Percentiles rank a stretch among this genome's conserved stretches.
These are phyloP conservation scores for Sporobolomyces pararoseus DNA, from an alignment of 768 basidiomycete species.

Conservation along the genomic window DNA sequence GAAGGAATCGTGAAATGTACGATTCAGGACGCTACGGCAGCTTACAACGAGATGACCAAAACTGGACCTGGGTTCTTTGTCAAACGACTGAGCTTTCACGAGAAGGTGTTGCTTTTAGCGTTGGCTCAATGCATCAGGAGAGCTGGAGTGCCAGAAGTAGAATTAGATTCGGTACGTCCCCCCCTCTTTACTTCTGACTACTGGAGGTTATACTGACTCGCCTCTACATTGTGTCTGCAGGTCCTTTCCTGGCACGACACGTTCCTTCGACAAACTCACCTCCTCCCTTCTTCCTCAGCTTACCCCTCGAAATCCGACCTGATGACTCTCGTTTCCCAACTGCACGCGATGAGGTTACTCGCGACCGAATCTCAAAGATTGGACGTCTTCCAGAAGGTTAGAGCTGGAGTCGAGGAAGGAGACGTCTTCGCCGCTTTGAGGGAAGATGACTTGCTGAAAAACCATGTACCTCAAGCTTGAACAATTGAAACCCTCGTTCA, in stretches of 20 bases:
- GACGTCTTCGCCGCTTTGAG: constrained; percentile 42
- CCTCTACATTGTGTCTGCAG: constrained; percentile 15
- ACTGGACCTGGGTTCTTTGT: constrained; percentile 43
- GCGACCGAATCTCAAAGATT: constrained; percentile 39
- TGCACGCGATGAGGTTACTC: constrained; percentile 42
- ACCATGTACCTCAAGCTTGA: constrained; percentile 19
- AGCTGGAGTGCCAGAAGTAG: constrained; percentile 44
- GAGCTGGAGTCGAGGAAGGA: constrained; percentile 40
- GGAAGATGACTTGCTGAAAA: constrained; percentile 38
- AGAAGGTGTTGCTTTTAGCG: constrained; percentile 46
- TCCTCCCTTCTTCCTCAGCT: constrained; percentile 4
- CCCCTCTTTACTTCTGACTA: neutral
- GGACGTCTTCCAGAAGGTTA: constrained; percentile 43
- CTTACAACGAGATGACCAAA: constrained; percentile 46
- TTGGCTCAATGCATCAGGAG: constrained; percentile 43
- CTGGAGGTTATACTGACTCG: neutral
- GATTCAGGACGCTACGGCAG: constrained; percentile 42
- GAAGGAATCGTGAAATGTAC: constrained; percentile 37
- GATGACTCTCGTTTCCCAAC: constrained; percentile 34
- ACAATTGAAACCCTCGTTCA: too few relatives aligned
- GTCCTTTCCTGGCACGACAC: constrained; percentile 44
- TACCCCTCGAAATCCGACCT: constrained; percentile 38
- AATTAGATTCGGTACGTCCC: constrained; percentile 44
- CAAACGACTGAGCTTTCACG: constrained; percentile 34
- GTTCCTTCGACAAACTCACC: constrained; percentile 41